A percentile compares a stretch with the other conserved stretches of the same genome.
Conservation (phyloP, 164 flowering plant species). For the Nymphaea thermarum region DNA sequence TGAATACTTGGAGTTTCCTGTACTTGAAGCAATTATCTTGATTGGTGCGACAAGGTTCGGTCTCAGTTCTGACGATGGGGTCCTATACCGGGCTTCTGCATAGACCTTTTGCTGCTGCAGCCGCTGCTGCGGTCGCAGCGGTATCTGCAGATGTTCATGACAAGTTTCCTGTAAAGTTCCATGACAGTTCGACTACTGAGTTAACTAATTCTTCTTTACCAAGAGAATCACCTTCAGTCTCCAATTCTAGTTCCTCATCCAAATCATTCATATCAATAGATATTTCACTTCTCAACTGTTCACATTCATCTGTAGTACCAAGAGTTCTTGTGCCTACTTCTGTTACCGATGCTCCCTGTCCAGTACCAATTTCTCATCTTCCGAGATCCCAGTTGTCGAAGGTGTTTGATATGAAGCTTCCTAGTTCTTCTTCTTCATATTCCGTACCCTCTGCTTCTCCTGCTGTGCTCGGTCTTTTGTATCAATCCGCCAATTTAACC, state of each 20-base stretch:
- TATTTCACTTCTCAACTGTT: conserved; percentile 32
- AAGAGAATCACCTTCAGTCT: background rate
- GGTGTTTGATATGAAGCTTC: background rate
- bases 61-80: conserved; percentile 34
- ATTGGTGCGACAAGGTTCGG: background rate
- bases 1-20: background rate
- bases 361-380: conserved; percentile 14
- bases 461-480: conserved; percentile 27
- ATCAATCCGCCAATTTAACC: conserved; percentile 51
- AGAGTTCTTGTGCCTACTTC: conserved; percentile 45
- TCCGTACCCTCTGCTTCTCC: conserved; percentile 23
- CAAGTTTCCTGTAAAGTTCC: conserved; percentile 13
- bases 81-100: conserved; percentile 59
- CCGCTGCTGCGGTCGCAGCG: conserved; percentile 61
- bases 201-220: background rate
- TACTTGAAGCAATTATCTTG: too few relatives aligned
- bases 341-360: conserved; percentile 8
- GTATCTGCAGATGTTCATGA: conserved; percentile 45
- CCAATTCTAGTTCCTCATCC: conserved; percentile 11
- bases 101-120: conserved; percentile 57
- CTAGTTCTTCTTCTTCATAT: conserved; percentile 5
- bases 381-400: background rate
- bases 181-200: background rate
- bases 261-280: conserved; percentile 40
- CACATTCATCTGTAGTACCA: conserved; percentile 36